Evolutionary conservation across 768 basidiomycete species (phyloP).

Genomic region (Boletus pseudopeckii): DNA sequence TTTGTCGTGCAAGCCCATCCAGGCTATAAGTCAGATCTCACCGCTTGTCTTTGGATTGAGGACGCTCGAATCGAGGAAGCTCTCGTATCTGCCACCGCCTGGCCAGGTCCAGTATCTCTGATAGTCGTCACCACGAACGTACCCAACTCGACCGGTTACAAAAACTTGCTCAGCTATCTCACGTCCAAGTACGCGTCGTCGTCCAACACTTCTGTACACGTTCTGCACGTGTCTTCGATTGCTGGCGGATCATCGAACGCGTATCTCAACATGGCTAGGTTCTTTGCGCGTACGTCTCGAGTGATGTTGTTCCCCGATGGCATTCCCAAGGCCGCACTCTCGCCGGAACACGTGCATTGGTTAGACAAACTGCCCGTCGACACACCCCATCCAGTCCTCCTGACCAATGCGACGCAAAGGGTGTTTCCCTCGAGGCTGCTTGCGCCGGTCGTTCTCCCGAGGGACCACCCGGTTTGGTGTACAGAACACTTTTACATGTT

Average conservation of each 20-base stretch:
- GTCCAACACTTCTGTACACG: slow-evolving; percentile 40
- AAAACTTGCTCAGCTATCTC: slow-evolving; percentile 17
- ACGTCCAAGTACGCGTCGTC: slow-evolving; percentile 6
- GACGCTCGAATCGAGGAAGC: slow-evolving; percentile 36
- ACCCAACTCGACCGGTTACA: slow-evolving; percentile 26
- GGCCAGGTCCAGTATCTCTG: slow-evolving; percentile 52
- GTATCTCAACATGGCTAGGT: slow-evolving; percentile 61
- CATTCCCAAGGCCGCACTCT: slow-evolving; percentile 23
- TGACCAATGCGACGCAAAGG: slow-evolving; percentile 29
- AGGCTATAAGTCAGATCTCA: slow-evolving; percentile 19
- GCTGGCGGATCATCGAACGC: slow-evolving; percentile 43
- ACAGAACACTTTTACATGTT: slow-evolving; percentile 51
- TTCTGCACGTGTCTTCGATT: slow-evolving; percentile 42
- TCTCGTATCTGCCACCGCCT: slow-evolving; percentile 36
- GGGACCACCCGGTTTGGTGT: slow-evolving; percentile 56
- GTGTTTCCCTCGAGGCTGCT: slow-evolving; percentile 39
- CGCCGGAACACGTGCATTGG: slow-evolving; percentile 17
- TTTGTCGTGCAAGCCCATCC: slow-evolving; percentile 31
- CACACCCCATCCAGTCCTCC: slow-evolving; percentile 23
- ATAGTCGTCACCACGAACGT: slow-evolving; percentile 40
- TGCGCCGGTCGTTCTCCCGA: slow-evolving; percentile 43
- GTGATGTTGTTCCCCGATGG: slow-evolving; percentile 53
- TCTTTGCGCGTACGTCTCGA: slow-evolving; percentile 47
- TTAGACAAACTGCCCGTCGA: slow-evolving; percentile 12
- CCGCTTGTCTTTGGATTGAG: slow-evolving; percentile 51